These are phyloP conservation scores for Fusarium globosum DNA, from an alignment of 2,329 filamentous ascomycete genomes.

Conservation along the genomic window DNA sequence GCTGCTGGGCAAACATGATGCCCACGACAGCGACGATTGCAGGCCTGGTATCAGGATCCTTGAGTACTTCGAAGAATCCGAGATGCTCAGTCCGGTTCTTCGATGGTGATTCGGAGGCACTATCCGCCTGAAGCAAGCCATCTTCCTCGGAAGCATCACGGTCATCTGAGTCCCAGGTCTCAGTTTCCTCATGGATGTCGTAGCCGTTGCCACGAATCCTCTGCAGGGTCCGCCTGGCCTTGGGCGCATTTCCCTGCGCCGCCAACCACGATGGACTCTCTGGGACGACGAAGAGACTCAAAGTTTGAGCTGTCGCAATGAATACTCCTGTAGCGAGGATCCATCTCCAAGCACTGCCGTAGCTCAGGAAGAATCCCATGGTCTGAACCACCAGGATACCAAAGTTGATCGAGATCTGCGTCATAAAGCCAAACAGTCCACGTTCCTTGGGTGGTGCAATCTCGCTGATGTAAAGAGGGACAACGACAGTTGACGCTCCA, in stretches of 20 bases:
- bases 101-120: constrained; percentile 42
- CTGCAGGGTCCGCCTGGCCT: constrained; percentile 76
- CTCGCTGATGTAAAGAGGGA: constrained; percentile 94
- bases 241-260: constrained; percentile 68
- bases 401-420: constrained; percentile 92
- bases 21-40: constrained; percentile 86
- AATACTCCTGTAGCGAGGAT: constrained; percentile 80
- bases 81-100: constrained; percentile 55
- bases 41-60: constrained; percentile 74
- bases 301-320: constrained; percentile 73
- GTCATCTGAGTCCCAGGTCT: constrained; percentile 64
- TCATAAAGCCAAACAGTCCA: constrained; percentile 85
- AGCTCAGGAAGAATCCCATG: constrained; percentile 88
- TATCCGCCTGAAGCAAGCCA: constrained; percentile 65
- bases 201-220: constrained; percentile 77
- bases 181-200: constrained; percentile 80
- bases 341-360: constrained; percentile 82
- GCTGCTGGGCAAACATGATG: constrained; percentile 92
- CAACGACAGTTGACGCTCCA: constrained; percentile 90
- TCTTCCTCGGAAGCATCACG: constrained; percentile 72
- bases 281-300: constrained; percentile 79
- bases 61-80: constrained; percentile 73
- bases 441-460: constrained; percentile 79
- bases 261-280: constrained; percentile 93
- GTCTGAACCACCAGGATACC: constrained; percentile 88